phyloP scores from a whole-genome alignment of 2,329 filamentous ascomycete genomes.

The Fonsecaea pugnacius region DNA sequence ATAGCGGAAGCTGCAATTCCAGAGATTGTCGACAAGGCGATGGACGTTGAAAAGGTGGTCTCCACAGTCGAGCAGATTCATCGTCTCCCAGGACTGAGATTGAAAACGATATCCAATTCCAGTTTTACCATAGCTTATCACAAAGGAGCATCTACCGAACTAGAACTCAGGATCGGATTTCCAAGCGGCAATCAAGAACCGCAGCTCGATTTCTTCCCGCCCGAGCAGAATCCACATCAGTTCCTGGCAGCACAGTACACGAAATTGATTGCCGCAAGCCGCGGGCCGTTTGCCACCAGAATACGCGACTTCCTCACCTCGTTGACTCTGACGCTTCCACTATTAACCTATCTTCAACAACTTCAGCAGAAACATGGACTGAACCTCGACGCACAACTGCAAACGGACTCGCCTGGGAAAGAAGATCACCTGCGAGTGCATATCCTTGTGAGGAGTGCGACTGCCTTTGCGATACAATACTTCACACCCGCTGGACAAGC shows the following conservation, averaged over 20 bases:
- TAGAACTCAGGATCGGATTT: slow-evolving; percentile 24
- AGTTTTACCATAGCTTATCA: slow-evolving; percentile 33
- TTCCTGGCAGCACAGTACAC: slow-evolving; percentile 25
- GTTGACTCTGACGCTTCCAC: slow-evolving; percentile 49
- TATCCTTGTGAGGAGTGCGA: slow-evolving; percentile 29
- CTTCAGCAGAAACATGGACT: slow-evolving; percentile 29
- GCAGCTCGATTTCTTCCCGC: slow-evolving; percentile 31
- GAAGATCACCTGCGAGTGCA: slow-evolving; percentile 31
- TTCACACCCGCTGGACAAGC: slow-evolving; percentile 24
- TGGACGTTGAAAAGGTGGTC: slow-evolving; percentile 32
- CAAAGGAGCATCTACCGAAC: slow-evolving; percentile 17
- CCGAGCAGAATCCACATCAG: slow-evolving; percentile 31
- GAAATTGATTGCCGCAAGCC: slow-evolving; percentile 21
- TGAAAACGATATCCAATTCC: slow-evolving; percentile 29
- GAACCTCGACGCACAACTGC: slow-evolving; percentile 1
- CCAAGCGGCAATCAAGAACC: slow-evolving; percentile 15
- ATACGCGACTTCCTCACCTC: slow-evolving; percentile 32
- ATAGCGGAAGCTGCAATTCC: slow-evolving; percentile 29
- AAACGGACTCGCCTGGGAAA: neutral
- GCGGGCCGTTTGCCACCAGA: slow-evolving; percentile 25
- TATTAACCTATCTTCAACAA: slow-evolving; percentile 46
- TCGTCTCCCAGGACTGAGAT: slow-evolving; percentile 25
- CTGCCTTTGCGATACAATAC: slow-evolving; percentile 34
- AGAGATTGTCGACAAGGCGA: slow-evolving; percentile 27
- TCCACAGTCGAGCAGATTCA: slow-evolving; percentile 33